Conservation (phyloP, 1,284 basidiomycete species). For the Bjerkandera adusta region DNA sequence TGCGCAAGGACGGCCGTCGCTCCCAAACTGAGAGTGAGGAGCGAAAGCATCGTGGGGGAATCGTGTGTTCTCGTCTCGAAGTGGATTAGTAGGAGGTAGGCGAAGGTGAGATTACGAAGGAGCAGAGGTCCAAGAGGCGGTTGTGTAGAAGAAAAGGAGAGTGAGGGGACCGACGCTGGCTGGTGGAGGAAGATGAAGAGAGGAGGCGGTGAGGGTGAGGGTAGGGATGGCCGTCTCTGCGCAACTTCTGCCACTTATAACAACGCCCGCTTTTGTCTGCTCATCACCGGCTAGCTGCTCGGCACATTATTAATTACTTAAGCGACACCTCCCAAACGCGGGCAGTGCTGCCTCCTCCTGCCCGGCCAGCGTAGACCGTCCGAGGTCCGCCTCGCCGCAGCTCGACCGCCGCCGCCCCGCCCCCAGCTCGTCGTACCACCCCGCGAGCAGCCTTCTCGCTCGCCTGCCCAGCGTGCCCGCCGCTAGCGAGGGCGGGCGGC, state of each 20-base stretch:
- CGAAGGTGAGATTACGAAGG: constrained; percentile 13
- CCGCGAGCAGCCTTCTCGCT: too few species aligned
- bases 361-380: background rate
- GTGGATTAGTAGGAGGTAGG: constrained; percentile 3
- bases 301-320: constrained; percentile 4
- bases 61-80: constrained; percentile 12
- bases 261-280: background rate
- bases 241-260: constrained; percentile 4
- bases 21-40: constrained; percentile 30
- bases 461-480: too few species aligned
- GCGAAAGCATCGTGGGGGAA: constrained; percentile 22
- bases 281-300: constrained; percentile 1
- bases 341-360: background rate
- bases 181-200: constrained; percentile 10
- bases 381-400: constrained; percentile 8
- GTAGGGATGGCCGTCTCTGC: constrained; percentile 10
- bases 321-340: too few species aligned
- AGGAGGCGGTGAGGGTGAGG: constrained; percentile 15
- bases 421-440: too few species aligned
- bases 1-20: constrained; percentile 23
- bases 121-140: constrained; percentile 13
- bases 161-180: constrained; percentile 20
- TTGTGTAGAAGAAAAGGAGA: constrained; percentile 21
- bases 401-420: background rate
- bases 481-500: too few species aligned